Evolutionary conservation across 192 early-diverging fungal genomes (phyloP).

Genomic region (Podila horticola): DNA sequence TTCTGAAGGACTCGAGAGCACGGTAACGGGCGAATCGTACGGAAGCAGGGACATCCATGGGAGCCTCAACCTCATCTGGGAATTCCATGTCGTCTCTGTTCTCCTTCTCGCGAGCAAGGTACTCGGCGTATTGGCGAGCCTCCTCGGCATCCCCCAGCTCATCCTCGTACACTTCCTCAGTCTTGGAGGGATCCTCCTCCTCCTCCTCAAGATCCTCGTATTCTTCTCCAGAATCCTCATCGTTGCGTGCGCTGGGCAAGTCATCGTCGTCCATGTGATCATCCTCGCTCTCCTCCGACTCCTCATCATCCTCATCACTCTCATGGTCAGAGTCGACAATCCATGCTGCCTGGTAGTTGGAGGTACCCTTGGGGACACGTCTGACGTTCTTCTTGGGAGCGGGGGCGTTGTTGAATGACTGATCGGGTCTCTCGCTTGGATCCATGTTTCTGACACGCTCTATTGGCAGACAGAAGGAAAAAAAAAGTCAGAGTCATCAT

Average conservation of each 20-base stretch:
- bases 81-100: conserved; percentile 85
- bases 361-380: conserved; percentile 95
- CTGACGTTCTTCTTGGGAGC: conserved; percentile 60
- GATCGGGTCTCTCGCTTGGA: conserved; percentile 42
- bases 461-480: conserved; percentile 5
- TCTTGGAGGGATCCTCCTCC: conserved; percentile 38
- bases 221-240: conserved; percentile 57
- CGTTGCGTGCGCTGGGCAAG: conserved; percentile 52
- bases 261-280: conserved; percentile 55
- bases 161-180: conserved; percentile 55
- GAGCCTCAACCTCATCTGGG: conserved; percentile 98
- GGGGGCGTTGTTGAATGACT: conserved; percentile 25
- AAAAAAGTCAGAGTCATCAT: neutral
- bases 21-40: conserved; percentile 94
- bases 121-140: conserved; percentile 61
- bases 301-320: conserved; percentile 66
- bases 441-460: conserved; percentile 53
- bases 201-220: conserved; percentile 54
- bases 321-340: conserved; percentile 87
- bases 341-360: conserved; percentile 98
- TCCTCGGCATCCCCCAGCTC: conserved; percentile 67
- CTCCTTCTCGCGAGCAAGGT: conserved; percentile 71
- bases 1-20: conserved; percentile 94
- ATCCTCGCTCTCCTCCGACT: conserved; percentile 65
- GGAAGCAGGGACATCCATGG: conserved; percentile 83